Percentiles rank a stretch among this genome's conserved stretches.
These are phyloP conservation scores for Colletotrichum chrysophilum DNA, from an alignment of 2,329 filamentous ascomycete genomes.

Conservation along the genomic window DNA sequence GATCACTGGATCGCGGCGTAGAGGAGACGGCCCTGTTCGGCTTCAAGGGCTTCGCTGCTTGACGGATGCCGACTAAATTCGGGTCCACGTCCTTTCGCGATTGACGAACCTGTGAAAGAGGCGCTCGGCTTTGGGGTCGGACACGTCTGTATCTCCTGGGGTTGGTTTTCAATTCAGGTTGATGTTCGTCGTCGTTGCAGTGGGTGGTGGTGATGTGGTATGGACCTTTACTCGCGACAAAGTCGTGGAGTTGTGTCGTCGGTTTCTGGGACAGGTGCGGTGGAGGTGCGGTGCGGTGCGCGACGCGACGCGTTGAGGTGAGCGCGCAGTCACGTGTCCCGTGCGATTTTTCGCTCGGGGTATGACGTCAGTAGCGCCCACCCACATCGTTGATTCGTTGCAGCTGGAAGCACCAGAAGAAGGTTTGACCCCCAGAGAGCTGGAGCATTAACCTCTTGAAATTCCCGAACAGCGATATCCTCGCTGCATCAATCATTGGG, in stretches of 20 bases:
- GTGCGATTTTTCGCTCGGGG: background rate
- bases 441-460: too few species aligned
- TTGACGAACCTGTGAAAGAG: background rate
- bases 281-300: background rate
- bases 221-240: too few species aligned
- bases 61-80: too few species aligned
- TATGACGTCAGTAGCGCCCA: background rate
- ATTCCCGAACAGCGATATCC: too few species aligned
- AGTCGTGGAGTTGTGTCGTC: too few species aligned
- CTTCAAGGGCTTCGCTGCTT: too few species aligned
- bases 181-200: background rate
- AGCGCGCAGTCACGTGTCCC: background rate
- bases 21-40: too few species aligned
- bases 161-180: background rate
- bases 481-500: too few species aligned
- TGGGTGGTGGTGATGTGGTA: background rate
- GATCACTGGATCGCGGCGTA: too few species aligned
- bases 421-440: too few species aligned
- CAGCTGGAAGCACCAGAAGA: background rate
- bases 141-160: background rate
- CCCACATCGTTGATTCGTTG: too few species aligned
- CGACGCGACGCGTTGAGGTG: background rate
- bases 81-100: background rate
- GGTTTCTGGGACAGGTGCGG: too few species aligned
- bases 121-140: background rate